Evolutionary conservation across 2,329 filamentous ascomycete genomes (phyloP).

Genomic region (Zymoseptoria brevis): DNA sequence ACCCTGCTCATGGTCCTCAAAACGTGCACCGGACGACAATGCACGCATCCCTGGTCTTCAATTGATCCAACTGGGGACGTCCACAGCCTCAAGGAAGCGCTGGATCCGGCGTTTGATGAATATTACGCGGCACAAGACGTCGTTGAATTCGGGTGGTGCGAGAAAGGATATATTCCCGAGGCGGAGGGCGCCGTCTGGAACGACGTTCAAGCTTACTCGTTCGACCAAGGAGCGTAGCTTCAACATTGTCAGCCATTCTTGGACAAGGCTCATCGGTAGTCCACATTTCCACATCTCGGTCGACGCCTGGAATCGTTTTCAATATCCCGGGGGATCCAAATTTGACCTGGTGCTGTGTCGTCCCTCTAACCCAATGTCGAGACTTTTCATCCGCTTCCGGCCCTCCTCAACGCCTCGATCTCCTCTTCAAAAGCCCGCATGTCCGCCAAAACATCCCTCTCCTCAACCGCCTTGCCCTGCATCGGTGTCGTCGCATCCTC

Average conservation of each 20-base stretch:
- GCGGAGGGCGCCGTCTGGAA: conserved; percentile 11
- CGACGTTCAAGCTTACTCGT: conserved; percentile 4
- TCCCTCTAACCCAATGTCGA: neutral
- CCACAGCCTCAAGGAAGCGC: conserved; percentile 5
- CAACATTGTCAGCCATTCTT: too few relatives aligned
- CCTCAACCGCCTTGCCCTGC: neutral
- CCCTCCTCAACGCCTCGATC: conserved; percentile 23
- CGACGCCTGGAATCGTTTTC: too few relatives aligned
- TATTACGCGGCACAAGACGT: conserved; percentile 13
- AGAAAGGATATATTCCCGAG: conserved; percentile 17
- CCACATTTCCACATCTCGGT: neutral
- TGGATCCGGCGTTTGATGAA: conserved; percentile 4
- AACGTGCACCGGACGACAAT: conserved; percentile 10
- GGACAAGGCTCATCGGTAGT: neutral
- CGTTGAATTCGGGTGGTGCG: conserved; percentile 15
- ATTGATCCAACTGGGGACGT: conserved; percentile 11
- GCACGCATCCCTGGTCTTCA: conserved; percentile 13
- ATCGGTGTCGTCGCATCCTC: neutral
- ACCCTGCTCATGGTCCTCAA: conserved; percentile 17
- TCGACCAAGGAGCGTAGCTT: neutral
- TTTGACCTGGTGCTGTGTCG: neutral
- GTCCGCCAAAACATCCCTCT: conserved; percentile 25
- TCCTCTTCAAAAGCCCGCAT: conserved; percentile 27
- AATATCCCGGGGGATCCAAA: neutral
- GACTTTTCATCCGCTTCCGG: neutral